phyloP scores from a whole-genome alignment of 768 basidiomycete genomes.

The Leccinum imitatum region DNA sequence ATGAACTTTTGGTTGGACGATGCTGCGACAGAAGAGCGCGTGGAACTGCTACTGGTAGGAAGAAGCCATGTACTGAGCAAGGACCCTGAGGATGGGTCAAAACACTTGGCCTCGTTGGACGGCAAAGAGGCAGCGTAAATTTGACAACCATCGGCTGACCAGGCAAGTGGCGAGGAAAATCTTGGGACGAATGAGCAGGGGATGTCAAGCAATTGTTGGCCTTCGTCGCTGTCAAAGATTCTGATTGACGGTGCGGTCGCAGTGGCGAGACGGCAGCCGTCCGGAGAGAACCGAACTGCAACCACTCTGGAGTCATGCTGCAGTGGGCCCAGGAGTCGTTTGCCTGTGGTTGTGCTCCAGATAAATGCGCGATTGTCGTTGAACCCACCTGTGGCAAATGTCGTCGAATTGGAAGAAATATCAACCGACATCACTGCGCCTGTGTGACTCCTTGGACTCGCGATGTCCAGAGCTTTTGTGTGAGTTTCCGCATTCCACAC shows the following conservation, averaged over 20 bases:
- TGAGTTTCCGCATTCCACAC: background rate
- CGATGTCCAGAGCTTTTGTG: background rate
- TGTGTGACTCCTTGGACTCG: background rate
- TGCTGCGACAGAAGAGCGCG: background rate
- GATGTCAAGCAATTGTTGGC: no score
- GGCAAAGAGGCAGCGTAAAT: background rate
- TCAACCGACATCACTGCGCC: background rate
- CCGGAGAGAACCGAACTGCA: background rate
- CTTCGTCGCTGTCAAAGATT: no score
- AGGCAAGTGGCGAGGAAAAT: background rate
- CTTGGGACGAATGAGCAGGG: no score
- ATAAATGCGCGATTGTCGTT: no score
- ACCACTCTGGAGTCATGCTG: rapidly evolving
- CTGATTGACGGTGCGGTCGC: background rate
- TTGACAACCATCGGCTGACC: background rate
- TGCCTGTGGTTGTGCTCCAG: no score
- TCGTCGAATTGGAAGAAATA: background rate
- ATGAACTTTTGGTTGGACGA: background rate
- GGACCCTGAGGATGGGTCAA: background rate
- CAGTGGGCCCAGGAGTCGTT: background rate
- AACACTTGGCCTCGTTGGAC: background rate
- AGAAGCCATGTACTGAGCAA: background rate
- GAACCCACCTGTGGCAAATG: background rate
- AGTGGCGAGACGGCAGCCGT: background rate
- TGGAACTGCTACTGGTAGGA: background rate